phyloP scores from a whole-genome alignment of 306 rosid genomes.

The Hippophae rhamnoides region DNA sequence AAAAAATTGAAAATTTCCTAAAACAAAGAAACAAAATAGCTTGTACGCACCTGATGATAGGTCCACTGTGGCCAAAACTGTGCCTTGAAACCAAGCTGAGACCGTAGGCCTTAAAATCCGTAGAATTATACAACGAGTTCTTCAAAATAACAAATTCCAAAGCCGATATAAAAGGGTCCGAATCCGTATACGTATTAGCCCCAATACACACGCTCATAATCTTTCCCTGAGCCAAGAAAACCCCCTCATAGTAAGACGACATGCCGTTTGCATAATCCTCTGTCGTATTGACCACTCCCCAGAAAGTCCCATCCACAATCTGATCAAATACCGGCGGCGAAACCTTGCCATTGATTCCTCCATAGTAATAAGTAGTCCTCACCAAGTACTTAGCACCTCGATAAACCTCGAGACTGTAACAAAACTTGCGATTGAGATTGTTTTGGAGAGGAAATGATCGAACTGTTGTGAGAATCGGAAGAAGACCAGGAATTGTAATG shows the following conservation, averaged over 20 bases:
- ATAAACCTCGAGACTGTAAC: constrained; percentile 45
- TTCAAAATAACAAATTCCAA: constrained; percentile 58
- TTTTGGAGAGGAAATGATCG: constrained; percentile 49
- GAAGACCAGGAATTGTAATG: constrained; percentile 19
- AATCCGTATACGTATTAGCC: constrained; percentile 41
- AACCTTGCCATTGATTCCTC: constrained; percentile 58
- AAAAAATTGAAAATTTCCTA: no score
- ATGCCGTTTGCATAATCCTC: constrained; percentile 58
- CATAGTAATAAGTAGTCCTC: constrained; percentile 61
- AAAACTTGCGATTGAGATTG: constrained; percentile 33
- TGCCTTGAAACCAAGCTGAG: constrained; percentile 54
- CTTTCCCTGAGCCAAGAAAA: constrained; percentile 37
- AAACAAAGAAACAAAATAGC: background rate
- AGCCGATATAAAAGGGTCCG: constrained; percentile 80
- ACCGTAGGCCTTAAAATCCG: constrained; percentile 54
- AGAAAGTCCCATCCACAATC: constrained; percentile 68
- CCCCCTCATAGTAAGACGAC: constrained; percentile 65
- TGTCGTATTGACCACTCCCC: constrained; percentile 64
- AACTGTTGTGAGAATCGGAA: constrained; percentile 41
- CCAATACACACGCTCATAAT: constrained; percentile 67
- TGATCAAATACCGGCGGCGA: constrained; percentile 83
- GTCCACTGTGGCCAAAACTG: constrained; percentile 36
- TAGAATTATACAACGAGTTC: constrained; percentile 53
- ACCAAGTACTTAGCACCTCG: constrained; percentile 58
- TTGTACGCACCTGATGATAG: constrained; percentile 46